These are phyloP conservation scores for Mycena crocata DNA, from an alignment of 768 basidiomycete species.

Conservation along the genomic window DNA sequence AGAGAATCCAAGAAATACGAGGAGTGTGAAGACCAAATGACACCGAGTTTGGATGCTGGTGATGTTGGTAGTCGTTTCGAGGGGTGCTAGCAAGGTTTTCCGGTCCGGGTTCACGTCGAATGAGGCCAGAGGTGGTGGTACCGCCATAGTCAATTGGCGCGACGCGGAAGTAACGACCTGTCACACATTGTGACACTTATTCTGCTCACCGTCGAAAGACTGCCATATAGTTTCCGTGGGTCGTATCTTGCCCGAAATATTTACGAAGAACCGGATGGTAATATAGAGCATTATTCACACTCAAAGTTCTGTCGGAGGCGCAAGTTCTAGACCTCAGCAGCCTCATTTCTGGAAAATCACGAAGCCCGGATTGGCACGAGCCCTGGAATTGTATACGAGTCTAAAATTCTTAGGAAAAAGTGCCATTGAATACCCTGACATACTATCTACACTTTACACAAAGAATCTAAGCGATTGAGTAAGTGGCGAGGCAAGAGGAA, in stretches of 20 bases:
- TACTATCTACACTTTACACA: no score
- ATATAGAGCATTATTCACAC: neutral
- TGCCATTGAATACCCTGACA: no score
- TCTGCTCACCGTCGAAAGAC: neutral
- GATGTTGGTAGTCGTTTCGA: neutral
- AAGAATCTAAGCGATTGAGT: no score
- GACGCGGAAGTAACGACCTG: neutral
- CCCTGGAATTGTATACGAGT: neutral
- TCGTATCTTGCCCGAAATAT: neutral
- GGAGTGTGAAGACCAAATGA: neutral
- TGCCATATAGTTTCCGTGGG: neutral
- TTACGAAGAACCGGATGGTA: neutral
- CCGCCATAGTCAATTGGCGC: neutral
- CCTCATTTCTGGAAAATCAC: neutral
- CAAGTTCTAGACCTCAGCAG: neutral
- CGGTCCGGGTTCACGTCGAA: constrained; percentile 10
- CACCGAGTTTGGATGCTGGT: neutral
- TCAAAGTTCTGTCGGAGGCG: no score
- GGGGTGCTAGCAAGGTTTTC: neutral
- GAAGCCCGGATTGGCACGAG: neutral
- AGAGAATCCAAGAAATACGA: neutral
- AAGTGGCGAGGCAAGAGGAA: no score
- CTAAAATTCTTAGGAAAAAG: no score
- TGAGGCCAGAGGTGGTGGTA: neutral
- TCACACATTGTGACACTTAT: neutral